A percentile compares a stretch with the other conserved stretches of the same genome.
Conservation (phyloP, 2,329 filamentous ascomycete genomes). For the Penicillium brasilianum region DNA sequence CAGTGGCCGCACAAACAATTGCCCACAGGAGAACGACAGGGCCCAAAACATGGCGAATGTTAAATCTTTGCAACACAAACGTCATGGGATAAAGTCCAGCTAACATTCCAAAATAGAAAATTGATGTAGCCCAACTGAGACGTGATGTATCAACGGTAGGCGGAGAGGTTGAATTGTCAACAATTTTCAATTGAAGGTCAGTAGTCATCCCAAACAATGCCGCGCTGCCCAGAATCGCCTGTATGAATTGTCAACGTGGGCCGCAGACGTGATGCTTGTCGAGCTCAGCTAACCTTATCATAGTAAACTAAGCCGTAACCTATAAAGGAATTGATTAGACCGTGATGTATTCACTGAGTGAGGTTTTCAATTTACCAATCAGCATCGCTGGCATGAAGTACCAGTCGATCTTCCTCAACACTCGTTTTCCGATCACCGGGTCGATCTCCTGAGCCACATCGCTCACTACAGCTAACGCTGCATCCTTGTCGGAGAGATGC, state of each 20-base stretch:
- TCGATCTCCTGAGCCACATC: slow-evolving; percentile 57
- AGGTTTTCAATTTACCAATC: slow-evolving; percentile 46
- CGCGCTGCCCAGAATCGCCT: slow-evolving; percentile 75
- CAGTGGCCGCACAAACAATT: slow-evolving; percentile 69
- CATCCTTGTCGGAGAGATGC: slow-evolving; percentile 53
- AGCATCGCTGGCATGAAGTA: slow-evolving; percentile 72
- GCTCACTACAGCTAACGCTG: slow-evolving; percentile 64
- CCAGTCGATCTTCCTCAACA: slow-evolving; percentile 69
- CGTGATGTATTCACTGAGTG: neutral
- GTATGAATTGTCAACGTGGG: neutral
- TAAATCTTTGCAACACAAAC: slow-evolving; percentile 71
- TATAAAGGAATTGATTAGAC: slow-evolving; percentile 16
- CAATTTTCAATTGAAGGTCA: slow-evolving; percentile 66
- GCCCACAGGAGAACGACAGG: slow-evolving; percentile 64
- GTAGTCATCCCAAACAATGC: slow-evolving; percentile 76
- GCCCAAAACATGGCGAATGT: slow-evolving; percentile 69
- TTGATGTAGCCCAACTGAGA: slow-evolving; percentile 75
- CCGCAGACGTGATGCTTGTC: neutral
- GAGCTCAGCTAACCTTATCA: slow-evolving; percentile 59
- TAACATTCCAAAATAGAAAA: slow-evolving; percentile 83
- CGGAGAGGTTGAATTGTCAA: slow-evolving; percentile 57
- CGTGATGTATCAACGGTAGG: slow-evolving; percentile 68
- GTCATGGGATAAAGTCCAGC: slow-evolving; percentile 75
- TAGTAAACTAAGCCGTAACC: slow-evolving; percentile 71
- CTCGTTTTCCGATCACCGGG: slow-evolving; percentile 59